Conservation (phyloP, 495 filamentous ascomycete genomes). For the Aspergillus incahuasiensis region DNA sequence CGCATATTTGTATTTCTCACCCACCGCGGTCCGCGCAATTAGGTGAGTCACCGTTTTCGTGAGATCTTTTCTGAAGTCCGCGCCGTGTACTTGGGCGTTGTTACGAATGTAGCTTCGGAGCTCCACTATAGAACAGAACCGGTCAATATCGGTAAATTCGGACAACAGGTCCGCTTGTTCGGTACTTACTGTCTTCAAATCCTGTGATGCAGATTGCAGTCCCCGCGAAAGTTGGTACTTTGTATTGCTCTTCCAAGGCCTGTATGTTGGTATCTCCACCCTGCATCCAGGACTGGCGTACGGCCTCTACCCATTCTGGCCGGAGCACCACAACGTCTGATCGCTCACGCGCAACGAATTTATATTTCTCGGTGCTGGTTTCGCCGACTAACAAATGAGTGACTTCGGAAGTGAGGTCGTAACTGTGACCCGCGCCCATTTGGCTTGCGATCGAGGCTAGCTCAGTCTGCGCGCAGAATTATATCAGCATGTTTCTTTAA, state of each 20-base stretch:
- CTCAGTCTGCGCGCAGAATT: slow-evolving; percentile 51
- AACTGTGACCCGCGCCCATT: slow-evolving; percentile 81
- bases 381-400: slow-evolving; percentile 92
- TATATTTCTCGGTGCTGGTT: slow-evolving; percentile 85
- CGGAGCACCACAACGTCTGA: slow-evolving; percentile 77
- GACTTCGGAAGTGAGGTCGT: slow-evolving; percentile 92
- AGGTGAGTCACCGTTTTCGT: slow-evolving; percentile 80
- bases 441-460: slow-evolving; percentile 64
- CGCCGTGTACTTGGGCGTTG: slow-evolving; percentile 63
- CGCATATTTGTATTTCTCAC: slow-evolving; percentile 85
- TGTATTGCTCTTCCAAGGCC: slow-evolving; percentile 58
- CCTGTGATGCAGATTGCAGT: slow-evolving; percentile 85
- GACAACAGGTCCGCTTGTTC: background rate
- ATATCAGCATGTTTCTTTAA: background rate
- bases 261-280: slow-evolving; percentile 74
- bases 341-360: slow-evolving; percentile 85
- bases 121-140: slow-evolving; percentile 42
- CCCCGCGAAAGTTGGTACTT: slow-evolving; percentile 54
- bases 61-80: slow-evolving; percentile 77
- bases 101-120: slow-evolving; percentile 65
- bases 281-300: slow-evolving; percentile 74
- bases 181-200: slow-evolving; percentile 72
- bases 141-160: slow-evolving; percentile 3
- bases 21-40: slow-evolving; percentile 70
- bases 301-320: slow-evolving; percentile 77